phyloP scores from a whole-genome alignment of 2,329 filamentous ascomycete genomes.

The Alternaria brassicae region DNA sequence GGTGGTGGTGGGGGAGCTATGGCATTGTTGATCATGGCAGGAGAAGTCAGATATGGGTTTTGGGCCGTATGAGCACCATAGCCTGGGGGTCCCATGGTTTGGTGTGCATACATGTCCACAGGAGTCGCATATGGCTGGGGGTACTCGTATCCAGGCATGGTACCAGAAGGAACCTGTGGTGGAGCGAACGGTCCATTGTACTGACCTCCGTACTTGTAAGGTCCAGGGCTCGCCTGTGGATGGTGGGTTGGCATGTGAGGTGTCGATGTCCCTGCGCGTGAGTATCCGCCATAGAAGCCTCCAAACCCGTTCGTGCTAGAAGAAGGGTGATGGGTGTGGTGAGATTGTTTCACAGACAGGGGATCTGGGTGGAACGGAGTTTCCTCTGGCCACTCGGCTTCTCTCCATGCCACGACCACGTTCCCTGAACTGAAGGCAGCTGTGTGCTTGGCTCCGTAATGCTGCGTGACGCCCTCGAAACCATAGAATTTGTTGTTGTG shows the following conservation, averaged over 20 bases:
- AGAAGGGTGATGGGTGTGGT: constrained; percentile 39
- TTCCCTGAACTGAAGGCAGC: constrained; percentile 72
- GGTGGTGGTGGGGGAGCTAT: constrained; percentile 34
- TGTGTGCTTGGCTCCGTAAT: constrained; percentile 84
- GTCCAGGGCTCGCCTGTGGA: constrained; percentile 48
- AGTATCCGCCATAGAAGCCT: constrained; percentile 47
- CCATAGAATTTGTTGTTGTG: constrained; percentile 71
- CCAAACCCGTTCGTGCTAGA: constrained; percentile 35
- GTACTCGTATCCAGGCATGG: constrained; percentile 38
- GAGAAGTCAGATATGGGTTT: constrained; percentile 42
- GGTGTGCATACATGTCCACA: constrained; percentile 41
- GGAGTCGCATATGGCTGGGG: constrained; percentile 39
- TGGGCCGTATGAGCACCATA: constrained; percentile 36
- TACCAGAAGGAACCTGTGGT: constrained; percentile 37
- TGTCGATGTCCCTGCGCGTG: constrained; percentile 47
- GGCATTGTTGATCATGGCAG: constrained; percentile 38
- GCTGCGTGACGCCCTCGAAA: constrained; percentile 81
- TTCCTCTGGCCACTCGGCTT: constrained; percentile 77
- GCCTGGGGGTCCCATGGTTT: constrained; percentile 39
- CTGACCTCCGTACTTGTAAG: constrained; percentile 44
- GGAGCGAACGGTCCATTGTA: constrained; percentile 49
- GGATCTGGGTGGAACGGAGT: constrained; percentile 75
- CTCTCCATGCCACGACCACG: constrained; percentile 76
- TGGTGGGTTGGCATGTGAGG: constrained; percentile 46
- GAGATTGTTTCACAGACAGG: constrained; percentile 52